phyloP scores from a whole-genome alignment of 2,329 filamentous ascomycete genomes.

The Emmonsiellopsis sp. region DNA sequence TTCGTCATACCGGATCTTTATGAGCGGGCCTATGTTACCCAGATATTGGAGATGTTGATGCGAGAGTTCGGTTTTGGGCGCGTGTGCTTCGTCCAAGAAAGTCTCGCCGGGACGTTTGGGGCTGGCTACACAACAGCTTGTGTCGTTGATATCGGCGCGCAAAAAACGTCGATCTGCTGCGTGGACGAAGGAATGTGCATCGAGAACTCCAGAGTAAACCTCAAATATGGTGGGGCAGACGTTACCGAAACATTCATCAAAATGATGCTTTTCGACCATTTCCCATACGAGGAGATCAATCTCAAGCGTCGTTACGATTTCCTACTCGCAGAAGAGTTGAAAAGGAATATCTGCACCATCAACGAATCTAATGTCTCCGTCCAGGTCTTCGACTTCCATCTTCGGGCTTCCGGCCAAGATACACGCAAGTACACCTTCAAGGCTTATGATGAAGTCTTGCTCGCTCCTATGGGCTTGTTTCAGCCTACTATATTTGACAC shows the following conservation, averaged over 20 bases:
- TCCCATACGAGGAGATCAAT: conserved; percentile 93
- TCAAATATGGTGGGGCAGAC: conserved; percentile 88
- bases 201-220: conserved; percentile 87
- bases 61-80: conserved; percentile 81
- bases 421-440: conserved; percentile 94
- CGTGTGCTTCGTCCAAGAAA: conserved; percentile 93
- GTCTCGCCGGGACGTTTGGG: conserved; percentile 86
- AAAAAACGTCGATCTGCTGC: conserved; percentile 95
- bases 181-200: conserved; percentile 93
- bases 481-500: conserved; percentile 82
- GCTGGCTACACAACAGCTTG: conserved; percentile 91
- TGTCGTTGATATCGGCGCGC: conserved; percentile 90
- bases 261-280: conserved; percentile 96
- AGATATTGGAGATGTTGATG: conserved; percentile 75
- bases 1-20: conserved; percentile 95
- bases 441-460: conserved; percentile 88
- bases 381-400: conserved; percentile 80
- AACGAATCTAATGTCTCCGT: conserved; percentile 83
- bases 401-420: conserved; percentile 77
- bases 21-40: conserved; percentile 84
- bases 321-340: conserved; percentile 86
- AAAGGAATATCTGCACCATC: conserved; percentile 87
- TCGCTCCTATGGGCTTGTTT: conserved; percentile 91
- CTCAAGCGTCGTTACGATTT: conserved; percentile 84
- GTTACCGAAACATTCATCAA: conserved; percentile 92